A percentile compares a stretch with the other conserved stretches of the same genome.
These are phyloP conservation scores for Suillus clintonianus DNA, from an alignment of 768 basidiomycete genomes.

Conservation along the genomic window DNA sequence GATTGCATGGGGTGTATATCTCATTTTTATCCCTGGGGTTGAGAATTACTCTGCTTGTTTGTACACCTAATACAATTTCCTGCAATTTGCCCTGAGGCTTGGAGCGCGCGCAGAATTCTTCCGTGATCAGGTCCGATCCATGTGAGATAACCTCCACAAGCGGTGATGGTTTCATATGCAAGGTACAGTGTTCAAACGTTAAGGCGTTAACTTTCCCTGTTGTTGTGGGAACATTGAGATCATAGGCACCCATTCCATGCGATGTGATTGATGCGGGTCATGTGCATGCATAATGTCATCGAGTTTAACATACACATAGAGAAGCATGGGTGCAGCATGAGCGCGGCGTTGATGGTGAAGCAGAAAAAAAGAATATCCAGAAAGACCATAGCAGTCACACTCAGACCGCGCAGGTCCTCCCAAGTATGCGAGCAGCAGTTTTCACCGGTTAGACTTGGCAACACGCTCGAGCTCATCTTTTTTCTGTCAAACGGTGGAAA, in stretches of 20 bases:
- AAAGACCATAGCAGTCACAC: slow-evolving; percentile 27
- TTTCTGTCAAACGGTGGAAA: slow-evolving; percentile 56
- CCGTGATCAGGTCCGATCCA: not conserved
- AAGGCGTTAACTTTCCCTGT: not conserved
- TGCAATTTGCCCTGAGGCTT: not conserved
- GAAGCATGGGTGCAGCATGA: slow-evolving; percentile 24
- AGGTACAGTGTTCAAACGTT: not conserved
- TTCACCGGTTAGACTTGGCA: slow-evolving; percentile 99
- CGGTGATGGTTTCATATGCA: not conserved
- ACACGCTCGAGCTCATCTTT: slow-evolving; percentile 99
- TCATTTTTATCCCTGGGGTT: slow-evolving; percentile 1
- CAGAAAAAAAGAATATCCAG: slow-evolving; percentile 12
- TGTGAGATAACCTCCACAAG: not conserved
- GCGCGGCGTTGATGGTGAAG: slow-evolving; percentile 12
- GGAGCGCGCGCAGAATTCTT: not conserved
- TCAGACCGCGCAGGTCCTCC: slow-evolving; percentile 16
- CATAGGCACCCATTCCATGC: not conserved
- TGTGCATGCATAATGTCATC: slow-evolving; percentile 13
- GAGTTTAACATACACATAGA: slow-evolving; percentile 17
- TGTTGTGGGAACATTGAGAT: not conserved
- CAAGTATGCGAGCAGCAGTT: slow-evolving; percentile 3
- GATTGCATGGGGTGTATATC: not conserved
- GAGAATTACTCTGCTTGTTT: slow-evolving; percentile 2
- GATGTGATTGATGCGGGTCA: not conserved
- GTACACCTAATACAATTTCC: slow-evolving; percentile 1